phyloP scores from a whole-genome alignment of 805 yeast genomes.

The Barnettozyma siamensis region DNA sequence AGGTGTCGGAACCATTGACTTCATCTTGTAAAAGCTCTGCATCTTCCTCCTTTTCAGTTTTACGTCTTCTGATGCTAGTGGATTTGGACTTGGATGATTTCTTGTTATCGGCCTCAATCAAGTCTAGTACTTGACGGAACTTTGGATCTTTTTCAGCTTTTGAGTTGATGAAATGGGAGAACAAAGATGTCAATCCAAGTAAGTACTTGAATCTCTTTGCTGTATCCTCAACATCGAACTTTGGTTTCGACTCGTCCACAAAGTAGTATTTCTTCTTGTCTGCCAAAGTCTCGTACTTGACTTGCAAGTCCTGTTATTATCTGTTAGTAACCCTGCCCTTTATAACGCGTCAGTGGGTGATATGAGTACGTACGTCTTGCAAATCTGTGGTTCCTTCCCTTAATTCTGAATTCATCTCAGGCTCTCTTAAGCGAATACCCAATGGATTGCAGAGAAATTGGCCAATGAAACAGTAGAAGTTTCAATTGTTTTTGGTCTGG shows the following conservation, averaged over 20 bases:
- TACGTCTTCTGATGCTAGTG: slow-evolving; percentile 47
- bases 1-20: slow-evolving; percentile 28
- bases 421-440: too few species aligned
- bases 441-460: too few species aligned
- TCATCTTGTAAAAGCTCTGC: slow-evolving; percentile 65
- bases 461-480: too few species aligned
- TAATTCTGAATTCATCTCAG: neutral
- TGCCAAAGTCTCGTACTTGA: slow-evolving; percentile 4
- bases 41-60: slow-evolving; percentile 75
- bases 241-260: slow-evolving; percentile 29
- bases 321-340: slow-evolving; percentile 1
- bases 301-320: neutral
- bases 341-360: neutral
- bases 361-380: neutral
- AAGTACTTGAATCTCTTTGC: slow-evolving; percentile 63
- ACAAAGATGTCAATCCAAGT: slow-evolving; percentile 57
- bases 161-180: slow-evolving; percentile 60
- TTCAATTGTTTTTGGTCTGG: too few species aligned
- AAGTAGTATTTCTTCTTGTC: slow-evolving; percentile 27
- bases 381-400: neutral
- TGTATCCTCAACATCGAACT: slow-evolving; percentile 52
- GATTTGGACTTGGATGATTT: slow-evolving; percentile 14
- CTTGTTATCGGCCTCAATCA: slow-evolving; percentile 28
- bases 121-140: slow-evolving; percentile 46
- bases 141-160: slow-evolving; percentile 58